These are phyloP conservation scores for Leccinellum albellum DNA, from an alignment of 768 basidiomycete species.

Conservation along the genomic window DNA sequence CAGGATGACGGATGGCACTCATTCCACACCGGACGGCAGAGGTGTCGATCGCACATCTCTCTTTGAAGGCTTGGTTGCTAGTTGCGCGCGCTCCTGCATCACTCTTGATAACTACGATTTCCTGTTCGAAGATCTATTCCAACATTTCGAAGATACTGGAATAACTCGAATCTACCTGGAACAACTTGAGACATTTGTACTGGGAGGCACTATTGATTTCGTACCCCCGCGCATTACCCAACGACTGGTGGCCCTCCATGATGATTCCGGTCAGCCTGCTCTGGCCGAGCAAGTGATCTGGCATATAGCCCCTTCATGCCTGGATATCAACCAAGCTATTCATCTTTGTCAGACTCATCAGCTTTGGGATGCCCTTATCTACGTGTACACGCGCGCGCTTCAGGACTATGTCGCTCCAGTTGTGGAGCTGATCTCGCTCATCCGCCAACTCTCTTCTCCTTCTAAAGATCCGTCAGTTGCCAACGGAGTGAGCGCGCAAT, in stretches of 20 bases:
- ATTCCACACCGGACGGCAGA: slow-evolving; percentile 73
- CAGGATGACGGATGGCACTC: slow-evolving; percentile 86
- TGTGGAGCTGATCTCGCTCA: slow-evolving; percentile 75
- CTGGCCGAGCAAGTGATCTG: slow-evolving; percentile 87
- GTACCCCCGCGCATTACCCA: slow-evolving; percentile 90
- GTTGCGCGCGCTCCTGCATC: slow-evolving; percentile 76
- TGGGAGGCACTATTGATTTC: slow-evolving; percentile 64
- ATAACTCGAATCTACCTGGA: slow-evolving; percentile 82
- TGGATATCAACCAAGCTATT: slow-evolving; percentile 94
- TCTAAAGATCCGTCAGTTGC: neutral
- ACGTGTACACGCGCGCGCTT: slow-evolving; percentile 87
- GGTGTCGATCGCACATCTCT: slow-evolving; percentile 90
- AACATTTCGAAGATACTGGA: slow-evolving; percentile 78
- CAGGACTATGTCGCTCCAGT: slow-evolving; percentile 87
- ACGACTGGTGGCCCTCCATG: slow-evolving; percentile 73
- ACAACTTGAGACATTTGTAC: slow-evolving; percentile 77
- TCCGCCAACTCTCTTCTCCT: slow-evolving; percentile 42
- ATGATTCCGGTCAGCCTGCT: slow-evolving; percentile 63
- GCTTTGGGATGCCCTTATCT: slow-evolving; percentile 91
- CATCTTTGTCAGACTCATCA: slow-evolving; percentile 75
- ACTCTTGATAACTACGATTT: slow-evolving; percentile 79
- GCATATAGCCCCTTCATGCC: slow-evolving; percentile 87
- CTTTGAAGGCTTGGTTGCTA: slow-evolving; percentile 82
- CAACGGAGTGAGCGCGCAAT: slow-evolving; percentile 14
- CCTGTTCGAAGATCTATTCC: slow-evolving; percentile 91